Conservation (phyloP, 2,329 filamentous ascomycete species). For the Cyphellophora attinorum region DNA sequence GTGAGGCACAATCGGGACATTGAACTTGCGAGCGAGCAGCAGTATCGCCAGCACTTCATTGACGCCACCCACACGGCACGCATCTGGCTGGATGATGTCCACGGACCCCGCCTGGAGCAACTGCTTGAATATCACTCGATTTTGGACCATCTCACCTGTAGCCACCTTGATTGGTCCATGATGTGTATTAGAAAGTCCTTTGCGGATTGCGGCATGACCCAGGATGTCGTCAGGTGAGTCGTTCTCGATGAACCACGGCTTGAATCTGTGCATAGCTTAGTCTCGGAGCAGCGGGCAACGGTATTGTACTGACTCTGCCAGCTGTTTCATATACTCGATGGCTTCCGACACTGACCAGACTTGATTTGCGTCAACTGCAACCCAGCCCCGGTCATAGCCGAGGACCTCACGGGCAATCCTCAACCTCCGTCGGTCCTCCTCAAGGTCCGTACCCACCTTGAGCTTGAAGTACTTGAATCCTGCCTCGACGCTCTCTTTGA, state of each 20-base stretch:
- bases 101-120: slow-evolving; percentile 15
- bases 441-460: slow-evolving; percentile 14
- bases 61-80: slow-evolving; percentile 13
- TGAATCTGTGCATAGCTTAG: no score
- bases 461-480: slow-evolving; percentile 62
- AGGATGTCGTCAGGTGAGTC: slow-evolving; percentile 15
- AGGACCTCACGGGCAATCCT: slow-evolving; percentile 11
- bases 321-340: slow-evolving; percentile 16
- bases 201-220: slow-evolving; percentile 15
- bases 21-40: slow-evolving; percentile 56
- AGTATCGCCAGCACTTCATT: slow-evolving; percentile 66
- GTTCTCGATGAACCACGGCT: slow-evolving; percentile 40
- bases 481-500: slow-evolving; percentile 63
- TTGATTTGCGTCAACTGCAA: slow-evolving; percentile 18
- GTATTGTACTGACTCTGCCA: slow-evolving; percentile 16
- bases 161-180: slow-evolving; percentile 13
- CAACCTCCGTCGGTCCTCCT: slow-evolving; percentile 10
- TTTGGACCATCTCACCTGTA: slow-evolving; percentile 17
- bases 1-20: slow-evolving; percentile 78
- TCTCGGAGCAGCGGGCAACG: no score
- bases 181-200: slow-evolving; percentile 28
- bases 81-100: slow-evolving; percentile 13
- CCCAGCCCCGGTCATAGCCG: slow-evolving; percentile 44
- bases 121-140: slow-evolving; percentile 19
- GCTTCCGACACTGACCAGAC: slow-evolving; percentile 17